These are phyloP conservation scores for Cytospora piceae DNA, from an alignment of 2,329 filamentous ascomycete species.

Conservation along the genomic window DNA sequence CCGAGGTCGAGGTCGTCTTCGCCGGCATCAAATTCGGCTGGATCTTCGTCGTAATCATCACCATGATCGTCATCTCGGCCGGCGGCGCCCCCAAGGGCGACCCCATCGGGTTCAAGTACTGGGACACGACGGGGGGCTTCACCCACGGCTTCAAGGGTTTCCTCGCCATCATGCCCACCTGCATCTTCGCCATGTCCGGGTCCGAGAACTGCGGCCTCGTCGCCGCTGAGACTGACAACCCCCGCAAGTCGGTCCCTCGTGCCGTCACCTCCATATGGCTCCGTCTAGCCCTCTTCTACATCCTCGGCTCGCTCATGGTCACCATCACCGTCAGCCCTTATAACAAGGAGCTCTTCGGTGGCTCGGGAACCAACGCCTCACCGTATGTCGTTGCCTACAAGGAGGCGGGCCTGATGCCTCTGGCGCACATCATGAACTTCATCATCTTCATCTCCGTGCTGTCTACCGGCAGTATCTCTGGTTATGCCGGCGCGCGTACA, in stretches of 20 bases:
- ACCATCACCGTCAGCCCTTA: conserved; percentile 48
- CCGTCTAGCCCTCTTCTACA: conserved; percentile 50
- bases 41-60: conserved; percentile 53
- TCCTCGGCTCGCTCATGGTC: conserved; percentile 49
- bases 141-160: conserved; percentile 53
- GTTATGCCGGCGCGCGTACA: conserved; percentile 49
- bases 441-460: conserved; percentile 52
- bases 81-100: conserved; percentile 44
- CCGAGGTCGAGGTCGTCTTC: conserved; percentile 49
- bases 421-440: conserved; percentile 53
- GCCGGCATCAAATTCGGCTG: conserved; percentile 51
- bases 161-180: conserved; percentile 54
- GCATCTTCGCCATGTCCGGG: conserved; percentile 56
- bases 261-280: conserved; percentile 51
- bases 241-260: conserved; percentile 46
- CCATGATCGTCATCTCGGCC: conserved; percentile 48
- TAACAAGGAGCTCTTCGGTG: conserved; percentile 46
- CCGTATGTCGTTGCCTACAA: conserved; percentile 51
- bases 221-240: conserved; percentile 49
- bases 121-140: conserved; percentile 45
- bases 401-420: conserved; percentile 42
- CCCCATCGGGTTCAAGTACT: conserved; percentile 50
- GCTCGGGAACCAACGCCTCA: conserved; percentile 46
- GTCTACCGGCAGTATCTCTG: conserved; percentile 48
- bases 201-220: conserved; percentile 49